Evolutionary conservation across 202 grass and related monocot species (phyloP).

Genomic region (Digitaria exilis): DNA sequence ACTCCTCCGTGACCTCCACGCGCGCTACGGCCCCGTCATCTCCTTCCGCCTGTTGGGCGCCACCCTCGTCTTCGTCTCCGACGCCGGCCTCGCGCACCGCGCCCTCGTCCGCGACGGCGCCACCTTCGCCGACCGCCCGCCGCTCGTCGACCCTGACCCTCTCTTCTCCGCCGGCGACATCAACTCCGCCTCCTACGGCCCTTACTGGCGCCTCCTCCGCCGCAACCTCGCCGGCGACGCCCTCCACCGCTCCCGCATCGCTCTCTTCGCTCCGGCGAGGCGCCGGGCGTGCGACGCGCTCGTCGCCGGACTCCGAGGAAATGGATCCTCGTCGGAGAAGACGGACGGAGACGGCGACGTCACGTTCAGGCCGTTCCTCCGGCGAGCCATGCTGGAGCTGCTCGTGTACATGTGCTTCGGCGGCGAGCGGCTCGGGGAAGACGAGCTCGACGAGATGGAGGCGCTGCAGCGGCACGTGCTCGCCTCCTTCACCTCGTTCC

Average conservation of each 20-base stretch:
- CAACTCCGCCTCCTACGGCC: constrained; percentile 14
- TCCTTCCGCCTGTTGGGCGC: not conserved
- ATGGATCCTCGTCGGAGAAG: not conserved
- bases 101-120: constrained; percentile 20
- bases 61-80: constrained; percentile 19
- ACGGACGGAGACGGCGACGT: not conserved
- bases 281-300: constrained; percentile 11
- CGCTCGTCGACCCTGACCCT: not conserved
- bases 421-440: constrained; percentile 16
- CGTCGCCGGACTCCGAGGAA: not conserved
- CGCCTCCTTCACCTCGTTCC: not conserved
- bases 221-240: constrained; percentile 25
- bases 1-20: constrained; percentile 2
- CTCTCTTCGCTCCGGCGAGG: not conserved
- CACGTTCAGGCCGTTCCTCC: constrained; percentile 11
- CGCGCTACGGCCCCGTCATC: not conserved
- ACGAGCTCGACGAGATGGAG: constrained; percentile 4
- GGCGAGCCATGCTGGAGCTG: constrained; percentile 22
- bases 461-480: not conserved
- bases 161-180: constrained; percentile 24
- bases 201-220: constrained; percentile 29
- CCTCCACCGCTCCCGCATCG: constrained; percentile 14
- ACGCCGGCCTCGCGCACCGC: constrained; percentile 19
- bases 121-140: constrained; percentile 7
- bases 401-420: constrained; percentile 48